Evolutionary conservation across 148 eudicot genomes (phyloP), one percentile per base, ranked within the genome.

Genomic region (Suaeda aralocaspica): DNA sequence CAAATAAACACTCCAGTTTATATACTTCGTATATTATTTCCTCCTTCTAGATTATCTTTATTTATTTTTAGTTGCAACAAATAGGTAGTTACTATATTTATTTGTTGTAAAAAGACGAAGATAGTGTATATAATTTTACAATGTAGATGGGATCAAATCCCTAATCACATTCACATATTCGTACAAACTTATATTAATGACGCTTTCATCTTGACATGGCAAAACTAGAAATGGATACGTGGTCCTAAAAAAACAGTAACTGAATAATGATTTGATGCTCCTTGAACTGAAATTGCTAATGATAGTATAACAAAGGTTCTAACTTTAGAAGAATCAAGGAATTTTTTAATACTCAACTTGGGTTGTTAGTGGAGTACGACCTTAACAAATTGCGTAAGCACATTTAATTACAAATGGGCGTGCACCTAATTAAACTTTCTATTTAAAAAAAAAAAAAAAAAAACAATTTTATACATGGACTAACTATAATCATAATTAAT

Each of bases 321-420:
- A 49, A 49, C 26, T 22, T 52, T 25, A n/a, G 12, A 36, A 52
- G 49, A 18, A 39, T 69, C 51, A 56, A 36, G 50, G 46, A 62
- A 31, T 62, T n/a, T n/a, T 62, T 72, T 5, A 65, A 66, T 18
- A 21, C 70, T 55, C 49, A 66, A 34, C 65, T 65, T 44, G 70
- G 70, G 45, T 56, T 29, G 58, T 57, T 57, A 66, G 70, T 73
- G 76, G 76, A 73, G n/a, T 56, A 65, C 34, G 70, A 73, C 65
- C 71, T 56, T 56, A 66, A 66, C 28, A 56, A 66, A 46, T 73
- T 6, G 57, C 53, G 53, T 65, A 73, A 73, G 64, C 56, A 65
- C 71, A 55, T n/a, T n/a, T n/a, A n/a, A n/a, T n/a, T n/a, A 65
- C 59, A 56, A 55, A 16, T n/a, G 39, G 19, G 65, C 34, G 68